Conservation (phyloP, 2,329 filamentous ascomycete genomes). For the Akanthomyces dipterigenus region DNA sequence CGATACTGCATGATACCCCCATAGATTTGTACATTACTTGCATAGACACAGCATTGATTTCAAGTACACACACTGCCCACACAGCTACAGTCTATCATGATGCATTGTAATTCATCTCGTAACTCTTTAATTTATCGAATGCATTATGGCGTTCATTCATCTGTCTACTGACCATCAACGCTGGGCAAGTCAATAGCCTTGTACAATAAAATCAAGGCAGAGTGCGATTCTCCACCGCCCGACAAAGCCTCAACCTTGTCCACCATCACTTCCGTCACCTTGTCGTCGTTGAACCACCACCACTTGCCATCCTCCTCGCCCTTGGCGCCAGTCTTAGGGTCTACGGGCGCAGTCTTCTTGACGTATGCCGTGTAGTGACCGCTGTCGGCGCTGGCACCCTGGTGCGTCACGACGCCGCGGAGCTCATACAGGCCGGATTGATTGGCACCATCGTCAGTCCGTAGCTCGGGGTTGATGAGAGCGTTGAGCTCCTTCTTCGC, state of each 20-base stretch:
- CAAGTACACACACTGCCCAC: background rate
- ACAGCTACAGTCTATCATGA: slow-evolving; percentile 4
- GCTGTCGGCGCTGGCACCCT: slow-evolving; percentile 92
- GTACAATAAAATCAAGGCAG: slow-evolving; percentile 74
- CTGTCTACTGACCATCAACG: slow-evolving; percentile 38
- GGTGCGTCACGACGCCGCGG: slow-evolving; percentile 88
- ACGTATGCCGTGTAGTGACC: slow-evolving; percentile 98
- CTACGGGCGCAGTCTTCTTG: slow-evolving; percentile 74
- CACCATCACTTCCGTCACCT: slow-evolving; percentile 81
- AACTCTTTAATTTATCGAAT: slow-evolving; percentile 4
- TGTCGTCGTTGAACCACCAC: slow-evolving; percentile 99
- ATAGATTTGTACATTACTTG: slow-evolving; percentile 16
- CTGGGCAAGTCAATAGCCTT: slow-evolving; percentile 63
- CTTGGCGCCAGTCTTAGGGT: slow-evolving; percentile 69
- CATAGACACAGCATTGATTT: background rate
- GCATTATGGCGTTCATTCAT: background rate
- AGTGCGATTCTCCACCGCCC: slow-evolving; percentile 84
- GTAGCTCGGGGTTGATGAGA: slow-evolving; percentile 68
- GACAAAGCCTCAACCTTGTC: slow-evolving; percentile 88
- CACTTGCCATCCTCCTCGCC: slow-evolving; percentile 85
- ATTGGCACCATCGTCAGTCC: slow-evolving; percentile 75
- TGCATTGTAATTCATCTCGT: slow-evolving; percentile 15
- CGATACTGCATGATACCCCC: slow-evolving; percentile 13
- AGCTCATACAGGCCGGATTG: slow-evolving; percentile 94
- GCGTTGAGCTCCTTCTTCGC: slow-evolving; percentile 84